phyloP scores from a whole-genome alignment of 306 rosid genomes.

The peach (Prunus persica) region DNA sequence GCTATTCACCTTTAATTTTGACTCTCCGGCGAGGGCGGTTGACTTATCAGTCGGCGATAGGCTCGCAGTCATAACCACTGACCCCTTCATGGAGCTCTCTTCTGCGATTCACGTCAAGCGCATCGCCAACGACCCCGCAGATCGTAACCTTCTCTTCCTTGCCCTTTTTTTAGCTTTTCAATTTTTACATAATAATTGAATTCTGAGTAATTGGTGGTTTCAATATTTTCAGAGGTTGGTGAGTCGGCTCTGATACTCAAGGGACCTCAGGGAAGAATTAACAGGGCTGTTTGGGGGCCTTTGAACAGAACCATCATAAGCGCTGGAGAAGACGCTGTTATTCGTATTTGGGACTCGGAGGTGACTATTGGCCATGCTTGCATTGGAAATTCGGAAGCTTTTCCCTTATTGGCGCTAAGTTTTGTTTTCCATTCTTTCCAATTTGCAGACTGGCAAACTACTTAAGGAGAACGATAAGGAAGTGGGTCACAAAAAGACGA shows the following conservation, averaged over 20 bases:
- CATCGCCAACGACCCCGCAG: conserved; percentile 49
- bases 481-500: conserved; percentile 66
- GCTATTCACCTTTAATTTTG: conserved; percentile 62
- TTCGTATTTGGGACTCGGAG: conserved; percentile 97
- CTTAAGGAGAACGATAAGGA: conserved; percentile 76
- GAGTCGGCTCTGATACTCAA: conserved; percentile 67
- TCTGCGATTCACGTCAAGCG: conserved; percentile 77
- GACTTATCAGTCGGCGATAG: conserved; percentile 65
- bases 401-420: background rate
- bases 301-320: conserved; percentile 74
- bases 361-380: conserved; percentile 15
- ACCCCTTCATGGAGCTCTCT: conserved; percentile 68
- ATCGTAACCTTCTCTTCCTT: conserved; percentile 40
- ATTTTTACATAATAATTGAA: background rate
- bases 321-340: conserved; percentile 79
- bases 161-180: background rate
- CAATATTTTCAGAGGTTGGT: conserved; percentile 52
- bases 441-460: conserved; percentile 71
- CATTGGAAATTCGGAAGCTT: background rate
- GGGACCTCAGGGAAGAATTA: conserved; percentile 90
- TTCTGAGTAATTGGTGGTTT: background rate
- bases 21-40: conserved; percentile 70
- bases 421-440: background rate
- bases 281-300: conserved; percentile 96
- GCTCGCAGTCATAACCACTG: conserved; percentile 65